phyloP scores from a whole-genome alignment of 2,329 filamentous ascomycete species.

The Albophoma yamanashiensis region DNA sequence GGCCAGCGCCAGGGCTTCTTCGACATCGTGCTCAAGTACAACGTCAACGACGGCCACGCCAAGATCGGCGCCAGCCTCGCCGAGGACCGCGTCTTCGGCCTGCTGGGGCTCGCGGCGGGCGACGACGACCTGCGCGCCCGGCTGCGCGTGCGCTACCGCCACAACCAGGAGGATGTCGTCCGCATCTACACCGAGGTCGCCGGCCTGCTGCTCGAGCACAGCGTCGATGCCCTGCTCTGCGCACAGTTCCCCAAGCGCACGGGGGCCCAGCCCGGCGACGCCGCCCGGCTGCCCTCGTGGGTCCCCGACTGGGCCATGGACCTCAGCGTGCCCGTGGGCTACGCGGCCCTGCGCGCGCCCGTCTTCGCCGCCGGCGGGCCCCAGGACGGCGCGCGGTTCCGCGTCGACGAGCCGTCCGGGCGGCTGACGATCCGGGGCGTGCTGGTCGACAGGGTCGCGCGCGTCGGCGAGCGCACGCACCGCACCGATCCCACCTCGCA shows the following conservation, averaged over 20 bases:
- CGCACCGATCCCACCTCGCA: background rate
- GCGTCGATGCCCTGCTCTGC: constrained; percentile 17
- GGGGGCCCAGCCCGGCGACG: background rate
- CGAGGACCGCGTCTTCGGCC: constrained; percentile 20
- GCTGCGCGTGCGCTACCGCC: constrained; percentile 8
- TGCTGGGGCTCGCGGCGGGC: constrained; percentile 16
- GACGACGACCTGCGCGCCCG: constrained; percentile 8
- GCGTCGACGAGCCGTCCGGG: constrained; percentile 2
- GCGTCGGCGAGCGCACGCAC: constrained; percentile 9
- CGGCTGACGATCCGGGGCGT: constrained; percentile 10
- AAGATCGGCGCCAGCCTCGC: constrained; percentile 16
- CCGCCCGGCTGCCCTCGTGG: constrained; percentile 17
- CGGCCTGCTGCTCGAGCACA: constrained; percentile 10
- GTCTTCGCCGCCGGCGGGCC: constrained; percentile 13
- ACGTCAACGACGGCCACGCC: constrained; percentile 10
- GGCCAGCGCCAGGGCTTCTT: constrained; percentile 9
- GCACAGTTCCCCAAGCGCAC: constrained; percentile 14
- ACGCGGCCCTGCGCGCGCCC: constrained; percentile 10
- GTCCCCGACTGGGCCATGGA: constrained; percentile 22
- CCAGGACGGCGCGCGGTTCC: background rate
- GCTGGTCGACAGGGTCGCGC: constrained; percentile 10
- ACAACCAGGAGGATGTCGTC: background rate
- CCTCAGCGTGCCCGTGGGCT: constrained; percentile 14
- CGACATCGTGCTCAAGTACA: constrained; percentile 18
- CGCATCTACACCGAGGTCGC: constrained; percentile 11